phyloP scores from a whole-genome alignment of 2,329 filamentous ascomycete species.

The Delphinella strobiligena region DNA sequence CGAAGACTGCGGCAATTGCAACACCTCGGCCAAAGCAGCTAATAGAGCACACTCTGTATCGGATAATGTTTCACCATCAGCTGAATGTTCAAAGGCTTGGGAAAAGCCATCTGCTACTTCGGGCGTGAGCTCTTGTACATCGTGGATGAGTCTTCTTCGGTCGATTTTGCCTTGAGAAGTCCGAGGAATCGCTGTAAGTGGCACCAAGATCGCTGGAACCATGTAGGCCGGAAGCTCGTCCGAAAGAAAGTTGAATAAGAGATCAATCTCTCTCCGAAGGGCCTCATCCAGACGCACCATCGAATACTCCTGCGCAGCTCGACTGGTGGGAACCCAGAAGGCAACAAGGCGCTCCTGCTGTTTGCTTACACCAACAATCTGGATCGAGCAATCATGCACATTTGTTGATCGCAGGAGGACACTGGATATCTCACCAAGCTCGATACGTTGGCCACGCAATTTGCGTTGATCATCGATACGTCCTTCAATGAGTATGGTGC shows the following conservation, averaged over 20 bases:
- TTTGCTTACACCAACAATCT: constrained; percentile 39
- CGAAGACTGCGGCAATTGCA: constrained; percentile 31
- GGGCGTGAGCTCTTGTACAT: constrained; percentile 36
- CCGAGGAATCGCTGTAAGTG: constrained; percentile 55
- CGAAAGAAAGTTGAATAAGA: constrained; percentile 44
- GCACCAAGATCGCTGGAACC: constrained; percentile 63
- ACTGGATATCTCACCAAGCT: constrained; percentile 63
- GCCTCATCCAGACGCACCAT: constrained; percentile 26
- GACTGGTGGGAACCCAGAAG: constrained; percentile 50
- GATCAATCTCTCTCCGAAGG: constrained; percentile 20
- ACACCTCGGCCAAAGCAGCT: constrained; percentile 38
- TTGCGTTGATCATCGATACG: constrained; percentile 73
- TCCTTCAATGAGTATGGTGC: constrained; percentile 60
- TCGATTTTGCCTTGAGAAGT: constrained; percentile 69
- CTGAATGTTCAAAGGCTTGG: constrained; percentile 19
- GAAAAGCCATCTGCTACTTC: constrained; percentile 33
- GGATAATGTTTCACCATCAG: constrained; percentile 36
- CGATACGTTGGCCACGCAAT: constrained; percentile 66
- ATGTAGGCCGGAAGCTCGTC: constrained; percentile 59
- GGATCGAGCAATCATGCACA: constrained; percentile 51
- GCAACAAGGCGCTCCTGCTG: constrained; percentile 46
- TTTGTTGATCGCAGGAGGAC: constrained; percentile 40
- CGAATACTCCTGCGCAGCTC: constrained; percentile 18
- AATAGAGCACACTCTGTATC: constrained; percentile 46
- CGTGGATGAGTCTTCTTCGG: constrained; percentile 37